Evolutionary conservation across 768 basidiomycete genomes (phyloP), one percentile per base, ranked within the genome.

Genomic region (Termitomyces sp.): DNA sequence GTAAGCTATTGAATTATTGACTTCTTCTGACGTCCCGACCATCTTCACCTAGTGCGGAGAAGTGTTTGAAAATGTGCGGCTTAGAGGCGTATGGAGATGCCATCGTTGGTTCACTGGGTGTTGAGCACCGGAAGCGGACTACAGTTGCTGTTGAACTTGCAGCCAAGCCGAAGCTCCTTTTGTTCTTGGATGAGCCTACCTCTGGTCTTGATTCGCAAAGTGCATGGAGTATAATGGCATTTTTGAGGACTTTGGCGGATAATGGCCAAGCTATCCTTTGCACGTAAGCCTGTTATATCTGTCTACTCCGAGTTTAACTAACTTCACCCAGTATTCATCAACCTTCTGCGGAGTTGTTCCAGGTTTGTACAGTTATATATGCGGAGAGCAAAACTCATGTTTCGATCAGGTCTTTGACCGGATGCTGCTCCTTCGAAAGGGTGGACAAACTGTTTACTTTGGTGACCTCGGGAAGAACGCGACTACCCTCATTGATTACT

Each of bases 121-220:
- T 88, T 22, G 89, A 92, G 62, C 82, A 87, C 59, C 79, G 83
- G 50, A 95, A 94, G 72, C 79, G 92, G 8, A 85, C 90, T 0
- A 94, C 92, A 0, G 94, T 94, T 58, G 92, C 82, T 26, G 92
- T 94, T 36, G 92, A 94, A 68, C 77, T 95, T 9, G 92, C 91
- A 43, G 89, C 92, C 5, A 94, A 85, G 84, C 93, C 92, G 0
- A 82, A 83, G 67, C 75, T 94, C 0, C 74, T 96, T 0, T 77
- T 95, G 30, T 94, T 95, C 76, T 72, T 94, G 46, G 93, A 94
- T 64, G 92, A 95, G 67, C 94, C 94, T 0, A 95, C 94, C 2
- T 87, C 90, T 40, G 92, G 92, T 32, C 76, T 94, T 16, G 91
- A 93, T 68, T 92, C 90, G 0, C 90, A 92, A 70, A 88, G 86